Percentiles rank a stretch among this genome's conserved stretches.
Conservation (phyloP, 371 early-diverging fungal species). For the Rhizopus arrhizus region DNA sequence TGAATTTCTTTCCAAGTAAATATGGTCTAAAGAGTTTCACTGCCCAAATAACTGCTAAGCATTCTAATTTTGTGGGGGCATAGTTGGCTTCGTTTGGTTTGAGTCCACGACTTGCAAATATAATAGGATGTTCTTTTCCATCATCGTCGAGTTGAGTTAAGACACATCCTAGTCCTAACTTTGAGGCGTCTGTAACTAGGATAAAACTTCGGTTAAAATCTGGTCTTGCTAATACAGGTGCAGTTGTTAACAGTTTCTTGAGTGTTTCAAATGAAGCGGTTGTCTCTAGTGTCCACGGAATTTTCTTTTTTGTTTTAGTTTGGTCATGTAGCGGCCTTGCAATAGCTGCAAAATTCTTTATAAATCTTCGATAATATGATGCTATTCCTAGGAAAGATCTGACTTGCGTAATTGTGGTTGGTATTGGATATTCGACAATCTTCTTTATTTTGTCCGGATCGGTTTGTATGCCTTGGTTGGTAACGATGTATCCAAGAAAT, state of each 20-base stretch:
- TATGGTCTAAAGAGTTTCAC: conserved; percentile 22
- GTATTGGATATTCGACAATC: conserved; percentile 31
- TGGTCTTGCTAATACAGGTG: not conserved
- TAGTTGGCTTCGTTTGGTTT: conserved; percentile 8
- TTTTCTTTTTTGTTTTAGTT: conserved; percentile 21
- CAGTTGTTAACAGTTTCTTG: conserved; percentile 15
- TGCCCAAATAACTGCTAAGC: conserved; percentile 39
- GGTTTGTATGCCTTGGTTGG: conserved; percentile 22
- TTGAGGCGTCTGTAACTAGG: conserved; percentile 19
- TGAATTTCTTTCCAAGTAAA: not conserved
- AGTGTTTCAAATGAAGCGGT: conserved; percentile 25
- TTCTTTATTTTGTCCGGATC: conserved; percentile 34
- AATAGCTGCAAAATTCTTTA: conserved; percentile 31
- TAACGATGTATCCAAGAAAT: conserved; percentile 44
- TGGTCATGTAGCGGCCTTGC: conserved; percentile 43
- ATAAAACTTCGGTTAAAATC: conserved; percentile 4
- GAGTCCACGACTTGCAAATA: conserved; percentile 7
- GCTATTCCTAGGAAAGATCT: conserved; percentile 36
- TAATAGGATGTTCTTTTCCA: conserved; percentile 6
- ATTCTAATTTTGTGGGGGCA: conserved; percentile 30
- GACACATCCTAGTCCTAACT: not conserved
- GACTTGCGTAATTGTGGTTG: conserved; percentile 50
- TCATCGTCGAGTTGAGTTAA: not conserved
- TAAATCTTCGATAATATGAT: conserved; percentile 37
- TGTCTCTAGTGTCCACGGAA: conserved; percentile 17